Base-by-base conservation (phyloP, 2,329 filamentous ascomycete genomes). In the Fusarium aywerte region DNA sequence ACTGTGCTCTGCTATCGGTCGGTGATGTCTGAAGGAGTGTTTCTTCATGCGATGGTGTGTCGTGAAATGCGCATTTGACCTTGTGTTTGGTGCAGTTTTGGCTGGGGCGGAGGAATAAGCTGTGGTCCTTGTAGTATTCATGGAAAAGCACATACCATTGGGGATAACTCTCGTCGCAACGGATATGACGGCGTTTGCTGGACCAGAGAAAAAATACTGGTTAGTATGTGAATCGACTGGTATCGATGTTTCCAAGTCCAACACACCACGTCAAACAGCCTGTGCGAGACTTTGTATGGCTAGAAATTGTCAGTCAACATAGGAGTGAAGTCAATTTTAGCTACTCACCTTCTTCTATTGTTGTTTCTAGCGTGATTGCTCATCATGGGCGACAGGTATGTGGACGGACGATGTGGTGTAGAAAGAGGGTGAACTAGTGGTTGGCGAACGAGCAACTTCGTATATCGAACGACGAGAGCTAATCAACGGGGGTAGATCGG, bases 71-170 rank as follows among this genome's bases (percentile, higher is more conserved):
- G 29, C 62, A 65, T 31, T 61, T 65, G 31, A 65, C 62, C 10
- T 65, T 65, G 36, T 65, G 62, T 21, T 66, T 65, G 25, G 62
- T 65, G 39, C 62, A 65, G 45, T 65, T 65, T 31, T 65, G 49
- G 35, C 62, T 65, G 8, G 20, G 29, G 23, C 13, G 1, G 5
- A n/a, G 5, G 16, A 9, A 39, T 65, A 4, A 65, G 49, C 23
- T 16, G 27, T 20, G 35, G 4, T 25, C 16, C 5, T 7, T 5
- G 11, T 15, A 27, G 13, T 16, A 21, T 15, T 27, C 4, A 23
- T 6, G 32, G 33, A 29, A 31, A 1, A 12, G 25, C 2, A 48
- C 49, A 10, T 62, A 66, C 62, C 62, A 65, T 39, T 65, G 62
- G 16, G 62, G 62, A 43, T 65, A 65, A 3, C 29, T 47, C 20